These are phyloP conservation scores for Picochlorum sp. DNA, from an alignment of 139 green algal species.

Conservation along the genomic window DNA sequence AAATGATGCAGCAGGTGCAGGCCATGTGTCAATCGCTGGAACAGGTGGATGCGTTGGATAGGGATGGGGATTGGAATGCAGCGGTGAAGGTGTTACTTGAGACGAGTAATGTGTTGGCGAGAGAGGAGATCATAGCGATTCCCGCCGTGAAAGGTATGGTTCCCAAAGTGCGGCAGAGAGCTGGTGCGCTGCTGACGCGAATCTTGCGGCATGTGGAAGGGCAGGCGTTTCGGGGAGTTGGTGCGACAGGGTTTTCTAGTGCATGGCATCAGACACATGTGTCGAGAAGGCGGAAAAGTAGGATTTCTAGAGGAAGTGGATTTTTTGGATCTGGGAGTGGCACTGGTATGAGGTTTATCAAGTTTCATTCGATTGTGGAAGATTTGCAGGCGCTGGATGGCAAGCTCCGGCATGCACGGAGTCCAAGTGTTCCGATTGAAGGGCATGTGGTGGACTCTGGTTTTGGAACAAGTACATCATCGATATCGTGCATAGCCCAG, in stretches of 20 bases:
- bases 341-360: too few relatives aligned
- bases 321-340: too few relatives aligned
- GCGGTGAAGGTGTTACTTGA: conserved; percentile 25
- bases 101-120: conserved; percentile 12
- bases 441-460: neutral
- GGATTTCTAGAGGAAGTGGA: too few relatives aligned
- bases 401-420: neutral
- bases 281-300: too few relatives aligned
- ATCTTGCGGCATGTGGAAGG: conserved; percentile 29
- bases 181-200: neutral
- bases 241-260: neutral
- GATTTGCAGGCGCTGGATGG: too few relatives aligned
- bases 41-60: conserved; percentile 27
- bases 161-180: conserved; percentile 20
- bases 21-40: neutral
- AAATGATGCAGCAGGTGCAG: conserved; percentile 61
- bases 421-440: neutral
- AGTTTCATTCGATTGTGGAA: too few relatives aligned
- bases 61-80: conserved; percentile 38
- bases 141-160: conserved; percentile 46
- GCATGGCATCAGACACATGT: neutral
- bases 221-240: neutral
- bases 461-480: neutral
- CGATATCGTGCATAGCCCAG: neutral
- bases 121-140: conserved; percentile 47